Conservation (phyloP, 2,329 filamentous ascomycete genomes). For the Cladosporium sp. region DNA sequence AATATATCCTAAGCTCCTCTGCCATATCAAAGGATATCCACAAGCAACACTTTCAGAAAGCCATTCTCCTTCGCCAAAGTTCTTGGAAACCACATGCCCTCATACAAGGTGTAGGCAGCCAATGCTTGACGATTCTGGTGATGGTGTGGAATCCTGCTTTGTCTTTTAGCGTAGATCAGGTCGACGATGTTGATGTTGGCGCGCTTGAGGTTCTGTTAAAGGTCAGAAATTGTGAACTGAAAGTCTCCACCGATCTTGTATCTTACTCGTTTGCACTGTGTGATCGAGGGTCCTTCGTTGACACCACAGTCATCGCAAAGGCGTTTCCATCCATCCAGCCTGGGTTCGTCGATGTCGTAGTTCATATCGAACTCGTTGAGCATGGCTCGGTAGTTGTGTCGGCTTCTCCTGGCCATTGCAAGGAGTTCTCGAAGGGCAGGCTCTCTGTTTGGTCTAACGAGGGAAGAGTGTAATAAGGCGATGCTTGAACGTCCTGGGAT, state of each 20-base stretch:
- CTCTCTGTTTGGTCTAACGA: too few species aligned
- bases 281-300: neutral
- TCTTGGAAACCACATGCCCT: constrained; percentile 17
- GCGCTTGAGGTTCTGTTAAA: neutral
- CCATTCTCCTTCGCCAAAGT: constrained; percentile 18
- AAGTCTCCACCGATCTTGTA: too few species aligned
- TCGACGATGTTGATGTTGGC: constrained; percentile 7
- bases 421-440: too few species aligned
- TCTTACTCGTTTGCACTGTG: neutral
- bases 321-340: neutral
- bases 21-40: constrained; percentile 2
- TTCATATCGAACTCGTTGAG: constrained; percentile 7
- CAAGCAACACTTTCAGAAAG: constrained; percentile 16
- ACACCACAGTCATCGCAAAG: neutral
- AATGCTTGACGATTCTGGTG: constrained; percentile 20
- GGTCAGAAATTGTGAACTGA: neutral
- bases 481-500: too few species aligned
- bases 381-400: neutral
- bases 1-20: too few species aligned
- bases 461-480: too few species aligned
- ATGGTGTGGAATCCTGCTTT: constrained; percentile 4
- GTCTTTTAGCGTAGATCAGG: neutral
- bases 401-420: neutral
- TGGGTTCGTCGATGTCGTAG: constrained; percentile 9
- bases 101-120: constrained; percentile 15